Evolutionary conservation across 345 rosid genomes (phyloP).

Genomic region (Physaria fendleri): DNA sequence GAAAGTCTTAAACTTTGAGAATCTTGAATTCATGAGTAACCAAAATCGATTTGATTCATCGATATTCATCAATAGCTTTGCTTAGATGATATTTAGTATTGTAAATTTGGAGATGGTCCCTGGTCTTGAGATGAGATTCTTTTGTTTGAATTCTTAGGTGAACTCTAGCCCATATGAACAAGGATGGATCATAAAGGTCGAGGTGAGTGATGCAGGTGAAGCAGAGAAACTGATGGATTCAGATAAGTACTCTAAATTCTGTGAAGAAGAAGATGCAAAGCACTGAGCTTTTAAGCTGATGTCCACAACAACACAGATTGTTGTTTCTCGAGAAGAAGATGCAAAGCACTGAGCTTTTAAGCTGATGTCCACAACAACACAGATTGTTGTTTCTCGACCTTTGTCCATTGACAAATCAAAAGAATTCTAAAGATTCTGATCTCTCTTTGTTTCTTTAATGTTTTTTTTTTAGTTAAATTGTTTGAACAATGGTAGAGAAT

Average conservation of each 20-base stretch:
- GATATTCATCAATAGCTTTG: background rate
- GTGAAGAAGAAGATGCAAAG: too few relatives aligned
- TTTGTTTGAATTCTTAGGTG: constrained; percentile 41
- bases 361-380: too few relatives aligned
- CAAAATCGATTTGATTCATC: background rate
- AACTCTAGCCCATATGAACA: constrained; percentile 72
- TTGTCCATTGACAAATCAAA: background rate
- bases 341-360: too few relatives aligned
- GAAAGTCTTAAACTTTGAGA: background rate
- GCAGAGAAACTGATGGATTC: constrained; percentile 69
- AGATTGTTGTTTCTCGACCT: constrained; percentile 2
- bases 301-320: background rate
- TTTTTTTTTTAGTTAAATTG: background rate
- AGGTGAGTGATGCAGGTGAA: constrained; percentile 47
- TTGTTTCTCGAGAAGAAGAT: constrained; percentile 4
- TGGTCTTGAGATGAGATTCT: too few relatives aligned
- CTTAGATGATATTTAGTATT: too few relatives aligned
- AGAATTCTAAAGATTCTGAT: background rate
- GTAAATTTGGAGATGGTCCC: too few relatives aligned
- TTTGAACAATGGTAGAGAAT: constrained; percentile 20
- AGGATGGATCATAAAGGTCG: constrained; percentile 92
- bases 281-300: too few relatives aligned
- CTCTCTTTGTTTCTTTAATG: background rate
- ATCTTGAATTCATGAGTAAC: background rate
- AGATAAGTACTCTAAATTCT: constrained; percentile 72